Conservation (phyloP, 2,329 filamentous ascomycete species). For the Talaromyces amestolkiae region DNA sequence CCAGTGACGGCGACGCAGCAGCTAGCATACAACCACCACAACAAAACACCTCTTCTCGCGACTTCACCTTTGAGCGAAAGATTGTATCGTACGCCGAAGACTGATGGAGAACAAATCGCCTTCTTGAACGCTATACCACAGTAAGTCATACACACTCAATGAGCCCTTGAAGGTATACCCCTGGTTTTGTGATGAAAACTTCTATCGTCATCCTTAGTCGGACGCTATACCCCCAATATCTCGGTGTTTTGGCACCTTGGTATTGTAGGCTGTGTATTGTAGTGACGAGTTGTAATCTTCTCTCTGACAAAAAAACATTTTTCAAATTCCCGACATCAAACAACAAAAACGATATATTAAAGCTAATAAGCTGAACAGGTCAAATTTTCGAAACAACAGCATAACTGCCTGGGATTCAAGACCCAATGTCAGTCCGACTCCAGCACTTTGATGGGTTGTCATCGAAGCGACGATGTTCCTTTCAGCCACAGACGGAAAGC, state of each 20-base stretch:
- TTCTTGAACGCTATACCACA: neutral
- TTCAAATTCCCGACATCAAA: neutral
- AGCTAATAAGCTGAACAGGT: neutral
- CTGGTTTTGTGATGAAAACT: conserved; percentile 72
- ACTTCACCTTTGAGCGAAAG: conserved; percentile 27
- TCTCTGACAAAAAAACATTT: conserved; percentile 38
- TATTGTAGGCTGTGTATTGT: conserved; percentile 38
- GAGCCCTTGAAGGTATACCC: neutral
- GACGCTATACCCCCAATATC: conserved; percentile 51
- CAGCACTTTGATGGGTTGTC: neutral
- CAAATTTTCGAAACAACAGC: neutral
- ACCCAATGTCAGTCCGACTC: no score
- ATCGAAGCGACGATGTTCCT: neutral
- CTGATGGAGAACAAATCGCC: conserved; percentile 22
- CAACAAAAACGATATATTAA: neutral
- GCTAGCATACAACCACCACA: neutral
- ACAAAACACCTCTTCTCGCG: neutral
- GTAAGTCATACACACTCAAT: neutral
- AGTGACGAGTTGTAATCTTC: conserved; percentile 47
- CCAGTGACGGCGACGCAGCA: neutral
- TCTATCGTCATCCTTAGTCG: conserved; percentile 98
- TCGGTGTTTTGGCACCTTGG: conserved; percentile 22
- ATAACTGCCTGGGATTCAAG: neutral
- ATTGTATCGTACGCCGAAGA: conserved; percentile 39
- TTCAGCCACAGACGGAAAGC: neutral